Conservation (phyloP, 2,329 filamentous ascomycete species). For the Incumbomyces delicatus region DNA sequence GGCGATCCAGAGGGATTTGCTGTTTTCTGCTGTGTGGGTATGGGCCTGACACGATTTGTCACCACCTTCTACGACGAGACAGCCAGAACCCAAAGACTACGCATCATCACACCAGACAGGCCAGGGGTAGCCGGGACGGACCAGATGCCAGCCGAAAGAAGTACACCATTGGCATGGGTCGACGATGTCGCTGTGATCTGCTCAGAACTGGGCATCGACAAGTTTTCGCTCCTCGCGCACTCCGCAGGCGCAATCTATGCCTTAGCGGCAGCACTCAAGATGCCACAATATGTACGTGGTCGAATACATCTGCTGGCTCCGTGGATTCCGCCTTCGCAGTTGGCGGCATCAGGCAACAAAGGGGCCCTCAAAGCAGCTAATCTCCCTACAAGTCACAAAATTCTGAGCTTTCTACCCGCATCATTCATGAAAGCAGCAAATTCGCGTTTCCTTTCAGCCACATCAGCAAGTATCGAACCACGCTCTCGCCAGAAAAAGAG, state of each 20-base stretch:
- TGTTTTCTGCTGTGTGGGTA: slow-evolving; percentile 93
- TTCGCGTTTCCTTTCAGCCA: slow-evolving; percentile 87
- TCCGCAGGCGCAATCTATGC: slow-evolving; percentile 98
- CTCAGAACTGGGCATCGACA: slow-evolving; percentile 79
- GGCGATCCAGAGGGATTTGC: slow-evolving; percentile 85
- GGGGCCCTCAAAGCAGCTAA: slow-evolving; percentile 64
- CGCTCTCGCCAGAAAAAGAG: slow-evolving; percentile 17
- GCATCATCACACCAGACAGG: slow-evolving; percentile 86
- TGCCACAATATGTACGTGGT: slow-evolving; percentile 91
- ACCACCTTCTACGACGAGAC: slow-evolving; percentile 97
- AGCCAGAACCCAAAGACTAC: slow-evolving; percentile 74
- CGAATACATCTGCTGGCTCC: slow-evolving; percentile 89
- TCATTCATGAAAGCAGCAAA: slow-evolving; percentile 90
- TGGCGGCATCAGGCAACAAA: slow-evolving; percentile 55
- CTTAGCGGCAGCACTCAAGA: slow-evolving; percentile 83
- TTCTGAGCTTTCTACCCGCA: slow-evolving; percentile 79
- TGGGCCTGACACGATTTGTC: slow-evolving; percentile 92
- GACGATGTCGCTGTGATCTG: slow-evolving; percentile 91
- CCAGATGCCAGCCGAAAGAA: slow-evolving; percentile 67
- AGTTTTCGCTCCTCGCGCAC: slow-evolving; percentile 92
- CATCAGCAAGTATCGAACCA: slow-evolving; percentile 42
- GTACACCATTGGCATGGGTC: slow-evolving; percentile 87
- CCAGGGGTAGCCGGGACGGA: slow-evolving; percentile 92
- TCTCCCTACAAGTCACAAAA: slow-evolving; percentile 82
- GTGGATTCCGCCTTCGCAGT: slow-evolving; percentile 93